Percentiles rank a stretch among this genome's conserved stretches.
Evolutionary conservation across 176 grass and related monocot species (phyloP).

Genomic region (Avena sativa): DNA sequence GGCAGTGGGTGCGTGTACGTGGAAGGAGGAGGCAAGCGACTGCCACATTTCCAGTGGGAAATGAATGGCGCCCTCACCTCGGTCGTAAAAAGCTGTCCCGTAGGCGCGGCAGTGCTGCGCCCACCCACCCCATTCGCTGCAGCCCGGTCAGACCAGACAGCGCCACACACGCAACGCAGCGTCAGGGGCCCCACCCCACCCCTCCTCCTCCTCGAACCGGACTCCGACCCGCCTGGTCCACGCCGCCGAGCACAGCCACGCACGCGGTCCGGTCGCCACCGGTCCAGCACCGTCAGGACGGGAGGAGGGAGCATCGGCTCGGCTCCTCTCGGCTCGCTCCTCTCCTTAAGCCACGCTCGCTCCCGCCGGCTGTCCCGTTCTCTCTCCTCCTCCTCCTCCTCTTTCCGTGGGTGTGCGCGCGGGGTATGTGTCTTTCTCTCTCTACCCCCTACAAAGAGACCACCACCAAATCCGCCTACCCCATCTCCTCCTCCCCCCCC

Average conservation of each 20-base stretch:
- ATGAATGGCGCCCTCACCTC: conserved; percentile 19
- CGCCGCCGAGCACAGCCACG: background rate
- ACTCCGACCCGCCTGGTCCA: background rate
- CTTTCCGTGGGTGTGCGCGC: background rate
- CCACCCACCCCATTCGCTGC: conserved; percentile 23
- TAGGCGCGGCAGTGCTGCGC: background rate
- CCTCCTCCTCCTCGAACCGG: background rate
- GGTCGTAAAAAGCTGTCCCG: conserved; percentile 30
- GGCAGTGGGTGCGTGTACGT: background rate
- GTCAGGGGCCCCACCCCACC: background rate
- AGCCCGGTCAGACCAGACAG: conserved; percentile 16
- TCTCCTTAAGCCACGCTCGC: background rate
- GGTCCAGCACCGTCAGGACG: background rate
- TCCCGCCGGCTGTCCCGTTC: background rate
- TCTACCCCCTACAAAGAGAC: conserved; percentile 99
- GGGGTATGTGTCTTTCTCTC: conserved; percentile 35
- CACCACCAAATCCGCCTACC: conserved; percentile 54
- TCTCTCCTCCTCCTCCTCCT: background rate
- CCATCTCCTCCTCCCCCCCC: background rate
- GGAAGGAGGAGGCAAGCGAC: background rate
- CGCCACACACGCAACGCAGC: conserved; percentile 16
- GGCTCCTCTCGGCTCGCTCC: background rate
- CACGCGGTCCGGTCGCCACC: conserved; percentile 25
- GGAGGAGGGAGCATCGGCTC: background rate
- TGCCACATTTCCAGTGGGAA: background rate